Evolutionary conservation across 805 yeast genomes (phyloP).

Genomic region (Yamadazyma insecticola): DNA sequence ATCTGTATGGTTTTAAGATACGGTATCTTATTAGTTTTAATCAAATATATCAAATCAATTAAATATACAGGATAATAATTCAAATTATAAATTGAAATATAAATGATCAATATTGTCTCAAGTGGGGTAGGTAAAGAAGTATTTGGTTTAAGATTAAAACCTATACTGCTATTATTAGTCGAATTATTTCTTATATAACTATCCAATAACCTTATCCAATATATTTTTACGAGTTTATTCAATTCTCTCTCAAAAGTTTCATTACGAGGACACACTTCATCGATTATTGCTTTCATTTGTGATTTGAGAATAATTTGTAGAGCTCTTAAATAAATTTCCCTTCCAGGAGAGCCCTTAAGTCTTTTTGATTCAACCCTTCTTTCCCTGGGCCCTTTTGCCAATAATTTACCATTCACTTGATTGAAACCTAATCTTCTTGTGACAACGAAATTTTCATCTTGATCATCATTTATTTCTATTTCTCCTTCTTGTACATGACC

Average conservation of each 20-base stretch:
- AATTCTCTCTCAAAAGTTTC: slow-evolving; percentile 6
- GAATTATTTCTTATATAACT: slow-evolving; percentile 6
- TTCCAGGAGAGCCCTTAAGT: slow-evolving; percentile 7
- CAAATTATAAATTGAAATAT: slow-evolving; percentile 46
- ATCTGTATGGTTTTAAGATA: slow-evolving; percentile 35
- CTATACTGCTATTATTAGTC: slow-evolving; percentile 3
- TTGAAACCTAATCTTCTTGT: slow-evolving; percentile 52
- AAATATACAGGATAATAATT: slow-evolving; percentile 45
- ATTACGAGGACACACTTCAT: slow-evolving; percentile 24
- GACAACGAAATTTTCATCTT: slow-evolving; percentile 55
- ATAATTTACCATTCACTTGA: slow-evolving; percentile 8
- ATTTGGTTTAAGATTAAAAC: slow-evolving; percentile 8
- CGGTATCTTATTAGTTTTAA: slow-evolving; percentile 45
- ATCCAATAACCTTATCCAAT: slow-evolving; percentile 27
- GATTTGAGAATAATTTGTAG: slow-evolving; percentile 7
- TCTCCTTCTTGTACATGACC: slow-evolving; percentile 89
- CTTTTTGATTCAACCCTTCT: slow-evolving; percentile 6
- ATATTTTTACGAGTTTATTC: slow-evolving; percentile 21
- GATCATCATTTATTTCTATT: slow-evolving; percentile 73
- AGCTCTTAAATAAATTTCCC: slow-evolving; percentile 5
- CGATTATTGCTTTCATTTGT: slow-evolving; percentile 47
- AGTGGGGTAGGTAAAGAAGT: slow-evolving; percentile 17
- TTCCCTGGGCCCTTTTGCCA: slow-evolving; percentile 4
- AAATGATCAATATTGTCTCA: slow-evolving; percentile 39
- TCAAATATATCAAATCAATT: slow-evolving; percentile 42